A percentile compares a stretch with the other conserved stretches of the same genome.
Conservation (phyloP, 495 filamentous ascomycete species). For the Penicillium riverlandense region DNA sequence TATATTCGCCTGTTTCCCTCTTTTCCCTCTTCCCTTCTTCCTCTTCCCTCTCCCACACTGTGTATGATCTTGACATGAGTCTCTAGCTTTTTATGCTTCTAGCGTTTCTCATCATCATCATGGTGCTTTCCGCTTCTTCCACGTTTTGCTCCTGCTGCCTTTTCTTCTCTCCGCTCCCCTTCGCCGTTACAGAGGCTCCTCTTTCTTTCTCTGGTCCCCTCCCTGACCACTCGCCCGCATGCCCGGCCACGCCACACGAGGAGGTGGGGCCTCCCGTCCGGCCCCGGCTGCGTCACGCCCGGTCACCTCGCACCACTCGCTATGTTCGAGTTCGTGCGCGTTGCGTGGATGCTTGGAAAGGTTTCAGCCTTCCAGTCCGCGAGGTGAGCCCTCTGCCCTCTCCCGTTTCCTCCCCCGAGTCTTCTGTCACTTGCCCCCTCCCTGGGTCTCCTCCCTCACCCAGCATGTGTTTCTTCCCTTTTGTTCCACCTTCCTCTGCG, state of each 20-base stretch:
- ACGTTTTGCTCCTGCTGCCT: not conserved
- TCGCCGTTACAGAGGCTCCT: too few species aligned
- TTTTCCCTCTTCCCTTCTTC: constrained; percentile 1
- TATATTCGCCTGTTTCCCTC: not conserved
- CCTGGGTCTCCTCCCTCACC: too few species aligned
- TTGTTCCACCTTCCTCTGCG: too few species aligned
- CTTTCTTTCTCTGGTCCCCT: too few species aligned
- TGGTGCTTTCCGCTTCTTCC: not conserved
- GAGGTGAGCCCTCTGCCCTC: not conserved
- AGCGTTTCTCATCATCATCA: not conserved
- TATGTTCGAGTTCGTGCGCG: too few species aligned
- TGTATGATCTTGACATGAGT: constrained; percentile 14
- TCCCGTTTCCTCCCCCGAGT: too few species aligned
- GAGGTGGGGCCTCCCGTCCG: constrained; percentile 1
- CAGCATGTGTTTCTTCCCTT: too few species aligned
- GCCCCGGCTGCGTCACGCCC: constrained; percentile 1
- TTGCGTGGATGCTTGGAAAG: constrained; percentile 6
- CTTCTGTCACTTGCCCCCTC: not conserved
- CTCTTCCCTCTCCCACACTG: constrained; percentile 3
- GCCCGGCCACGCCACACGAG: constrained; percentile 8
- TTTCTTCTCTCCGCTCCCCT: constrained; percentile 1
- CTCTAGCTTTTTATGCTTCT: constrained; percentile 2
- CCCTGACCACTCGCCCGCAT: not conserved
- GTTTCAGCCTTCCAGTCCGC: constrained; percentile 11
- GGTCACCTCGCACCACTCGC: not conserved